Percentiles rank a stretch among this genome's conserved stretches.
phyloP scores from a whole-genome alignment of 2,329 filamentous ascomycete genomes.

The Blastomyces percursus region DNA sequence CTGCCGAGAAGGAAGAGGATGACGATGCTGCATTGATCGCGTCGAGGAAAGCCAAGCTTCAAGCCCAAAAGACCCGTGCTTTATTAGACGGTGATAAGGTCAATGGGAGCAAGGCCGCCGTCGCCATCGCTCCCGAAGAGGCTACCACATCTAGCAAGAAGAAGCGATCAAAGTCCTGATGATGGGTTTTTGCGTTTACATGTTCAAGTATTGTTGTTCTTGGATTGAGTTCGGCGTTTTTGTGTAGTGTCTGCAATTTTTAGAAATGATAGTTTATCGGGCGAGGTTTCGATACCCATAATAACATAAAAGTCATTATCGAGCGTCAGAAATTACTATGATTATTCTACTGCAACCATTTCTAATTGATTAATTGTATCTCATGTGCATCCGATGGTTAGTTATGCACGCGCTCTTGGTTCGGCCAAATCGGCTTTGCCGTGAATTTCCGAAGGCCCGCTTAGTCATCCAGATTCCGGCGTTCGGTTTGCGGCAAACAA shows the following conservation, averaged over 20 bases:
- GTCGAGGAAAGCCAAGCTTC: slow-evolving; percentile 39
- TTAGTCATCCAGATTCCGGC: slow-evolving; percentile 3
- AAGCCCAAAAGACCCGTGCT: slow-evolving; percentile 39
- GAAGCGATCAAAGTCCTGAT: slow-evolving; percentile 28
- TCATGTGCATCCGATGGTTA: too few relatives aligned
- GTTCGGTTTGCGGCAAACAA: background rate
- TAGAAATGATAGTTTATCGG: background rate
- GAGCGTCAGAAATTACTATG: background rate
- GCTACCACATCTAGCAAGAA: slow-evolving; percentile 21
- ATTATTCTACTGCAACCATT: background rate
- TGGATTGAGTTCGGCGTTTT: slow-evolving; percentile 13
- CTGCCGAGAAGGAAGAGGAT: slow-evolving; percentile 25
- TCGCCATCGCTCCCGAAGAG: slow-evolving; percentile 13
- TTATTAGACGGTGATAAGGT: slow-evolving; percentile 16
- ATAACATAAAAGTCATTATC: slow-evolving; percentile 15
- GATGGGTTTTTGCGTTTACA: slow-evolving; percentile 19
- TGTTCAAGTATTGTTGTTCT: slow-evolving; percentile 12
- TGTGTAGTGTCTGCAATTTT: background rate
- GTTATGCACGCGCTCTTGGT: too few relatives aligned
- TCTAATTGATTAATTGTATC: slow-evolving; percentile 6
- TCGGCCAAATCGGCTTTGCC: background rate
- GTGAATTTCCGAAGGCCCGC: slow-evolving; percentile 6
- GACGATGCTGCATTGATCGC: slow-evolving; percentile 26
- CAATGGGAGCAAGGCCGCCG: slow-evolving; percentile 18
- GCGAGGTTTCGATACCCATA: slow-evolving; percentile 18